Evolutionary conservation across 306 rosid species (phyloP).

Genomic region (Sicyos edulis): DNA sequence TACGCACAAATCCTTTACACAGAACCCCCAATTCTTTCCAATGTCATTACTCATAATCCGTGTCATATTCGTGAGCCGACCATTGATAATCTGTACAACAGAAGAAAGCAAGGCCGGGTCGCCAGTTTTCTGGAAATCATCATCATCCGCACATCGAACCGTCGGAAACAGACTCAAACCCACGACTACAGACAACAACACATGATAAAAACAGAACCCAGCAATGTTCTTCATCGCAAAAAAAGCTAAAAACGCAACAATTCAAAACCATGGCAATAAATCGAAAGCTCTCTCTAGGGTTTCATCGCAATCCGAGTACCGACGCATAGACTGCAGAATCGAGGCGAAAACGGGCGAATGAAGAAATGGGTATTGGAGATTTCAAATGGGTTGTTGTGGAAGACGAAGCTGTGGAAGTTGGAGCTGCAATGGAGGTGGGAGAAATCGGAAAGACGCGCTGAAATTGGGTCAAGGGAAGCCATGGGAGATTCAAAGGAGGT

Average conservation of each 20-base stretch:
- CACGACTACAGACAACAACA: slow-evolving; percentile 27
- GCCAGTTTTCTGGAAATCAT: slow-evolving; percentile 18
- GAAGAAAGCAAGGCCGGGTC: slow-evolving; percentile 31
- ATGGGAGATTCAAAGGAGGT: slow-evolving; percentile 20
- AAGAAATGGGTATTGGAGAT: slow-evolving; percentile 8
- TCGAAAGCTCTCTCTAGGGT: neutral
- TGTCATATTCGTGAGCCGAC: slow-evolving; percentile 42
- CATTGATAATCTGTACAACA: slow-evolving; percentile 34
- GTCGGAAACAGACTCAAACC: slow-evolving; percentile 28
- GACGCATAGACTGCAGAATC: too few species aligned
- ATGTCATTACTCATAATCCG: slow-evolving; percentile 37
- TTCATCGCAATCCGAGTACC: slow-evolving; percentile 3
- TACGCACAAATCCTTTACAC: slow-evolving; percentile 66
- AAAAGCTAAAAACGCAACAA: neutral
- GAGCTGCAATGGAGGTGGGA: slow-evolving; percentile 16
- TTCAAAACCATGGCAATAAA: slow-evolving; percentile 22
- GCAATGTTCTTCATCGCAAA: slow-evolving; percentile 29
- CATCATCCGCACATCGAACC: slow-evolving; percentile 32
- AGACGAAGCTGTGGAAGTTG: neutral
- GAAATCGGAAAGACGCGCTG: slow-evolving; percentile 8
- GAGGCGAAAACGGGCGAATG: too few species aligned
- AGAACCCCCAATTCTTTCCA: slow-evolving; percentile 35
- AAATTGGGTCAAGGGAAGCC: slow-evolving; percentile 16
- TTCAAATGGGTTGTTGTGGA: neutral
- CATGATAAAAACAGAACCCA: slow-evolving; percentile 22